A percentile compares a stretch with the other conserved stretches of the same genome.
phyloP scores from a whole-genome alignment of 176 grass and related monocot species.

The Juncus effusus region DNA sequence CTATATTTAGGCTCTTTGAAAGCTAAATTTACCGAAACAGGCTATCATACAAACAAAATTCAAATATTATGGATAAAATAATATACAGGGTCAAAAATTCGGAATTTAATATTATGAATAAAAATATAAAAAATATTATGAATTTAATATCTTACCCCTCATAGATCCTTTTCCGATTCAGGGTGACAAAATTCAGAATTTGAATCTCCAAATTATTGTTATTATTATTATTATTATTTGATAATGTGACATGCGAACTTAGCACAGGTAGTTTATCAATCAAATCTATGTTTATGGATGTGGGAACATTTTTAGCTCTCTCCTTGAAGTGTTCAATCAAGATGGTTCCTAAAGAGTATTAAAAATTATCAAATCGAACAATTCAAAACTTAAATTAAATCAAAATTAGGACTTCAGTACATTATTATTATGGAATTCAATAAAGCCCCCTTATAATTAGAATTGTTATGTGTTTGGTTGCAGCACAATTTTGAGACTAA shows the following conservation, averaged over 20 bases:
- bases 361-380: not conserved
- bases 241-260: not conserved
- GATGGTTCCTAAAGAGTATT: conserved; percentile 36
- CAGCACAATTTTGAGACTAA: not conserved
- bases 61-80: too few relatives aligned
- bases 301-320: conserved; percentile 10
- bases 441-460: not conserved
- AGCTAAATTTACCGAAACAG: conserved; percentile 1
- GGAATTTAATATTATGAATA: not conserved
- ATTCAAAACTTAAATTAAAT: conserved; percentile 14
- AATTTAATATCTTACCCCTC: conserved; percentile 34
- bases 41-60: not conserved
- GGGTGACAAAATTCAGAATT: conserved; percentile 9
- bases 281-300: conserved; percentile 14
- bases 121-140: not conserved
- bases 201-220: not conserved
- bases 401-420: not conserved
- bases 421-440: not conserved
- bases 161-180: conserved; percentile 30
- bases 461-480: not conserved
- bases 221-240: not conserved
- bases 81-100: not conserved
- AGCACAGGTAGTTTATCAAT: conserved; percentile 38
- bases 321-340: conserved; percentile 52
- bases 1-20: not conserved